Base-by-base conservation (phyloP, 495 filamentous ascomycete genomes). In the Thozetella sp. region DNA sequence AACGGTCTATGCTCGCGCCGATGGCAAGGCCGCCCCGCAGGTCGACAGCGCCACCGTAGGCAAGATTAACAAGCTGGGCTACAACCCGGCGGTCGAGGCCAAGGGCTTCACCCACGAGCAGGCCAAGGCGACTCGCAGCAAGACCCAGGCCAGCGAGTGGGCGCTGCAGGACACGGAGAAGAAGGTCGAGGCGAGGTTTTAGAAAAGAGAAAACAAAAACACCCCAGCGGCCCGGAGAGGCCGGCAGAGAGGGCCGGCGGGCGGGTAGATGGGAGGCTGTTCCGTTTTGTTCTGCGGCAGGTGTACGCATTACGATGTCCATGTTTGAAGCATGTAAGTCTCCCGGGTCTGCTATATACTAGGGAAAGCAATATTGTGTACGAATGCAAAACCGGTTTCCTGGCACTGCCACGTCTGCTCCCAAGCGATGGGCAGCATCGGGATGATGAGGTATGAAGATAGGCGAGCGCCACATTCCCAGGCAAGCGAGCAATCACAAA, bases 31-130 rank as follows among this genome's bases (percentile, higher is more conserved):
- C 56, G 86, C 86, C 23, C 74, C 67, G 25, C 73, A 76, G 24
- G 73, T 96, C 2, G 75, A 81, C 1, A 80, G 78, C 27, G 80
- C 78, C 23, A 79, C 76, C 13, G 83, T 97, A 0, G 87, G 76
- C 4, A 84, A 82, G 77, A 69, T 73, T 54, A 90, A 79, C 17
- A 85, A 84, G 51, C 79, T 94, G 2, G 93, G 92, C 2, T 97
- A 99, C 70, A 99, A 99, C 76, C 93, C 95, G 2, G 95, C 95
- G 0, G 88, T 93, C 2, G 90, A 90, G 76, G 93, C 93, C 26
- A 90, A 87, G 74, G 93, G 92, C 3, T 91, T 96, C 71, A 93
- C 91, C 15, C 83, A 82, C 27, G 86, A 79, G 65, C 91, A 97
- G 76, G 89, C 84, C 17, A 84, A 84, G 63, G 73, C 68, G 19